These are phyloP conservation scores for Helianthus annuus DNA, from an alignment of 129 eudicot species.

Conservation along the genomic window HanXRQr2.0-SUNRISE NC_035446.2:169254423-169254922, in stretches of 20 bases:
- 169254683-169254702: slow-evolving; percentile 20
- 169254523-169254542: slow-evolving; percentile 7
- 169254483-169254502: too few species aligned
- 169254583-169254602: slow-evolving; percentile 31
- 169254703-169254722: background rate
- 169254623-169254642: slow-evolving; percentile 9
- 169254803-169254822: slow-evolving; percentile 4
- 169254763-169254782: background rate
- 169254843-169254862: slow-evolving; percentile 61
- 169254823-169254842: slow-evolving; percentile 33
- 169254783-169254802: background rate
- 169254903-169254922: slow-evolving; percentile 59
- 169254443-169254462: background rate
- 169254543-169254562: slow-evolving; percentile 21
- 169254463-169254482: background rate
- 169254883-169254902: slow-evolving; percentile 60
- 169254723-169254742: background rate
- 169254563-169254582: slow-evolving; percentile 39
- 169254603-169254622: slow-evolving; percentile 16
- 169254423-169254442: slow-evolving; percentile 5
- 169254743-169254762: background rate
- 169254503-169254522: background rate
- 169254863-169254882: slow-evolving; percentile 49
- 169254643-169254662: background rate
- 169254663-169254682: background rate